A percentile compares a stretch with the other conserved stretches of the same genome.
Conservation (phyloP, 2,329 filamentous ascomycete species). For the Rhinocladiella mackenziei region DNA sequence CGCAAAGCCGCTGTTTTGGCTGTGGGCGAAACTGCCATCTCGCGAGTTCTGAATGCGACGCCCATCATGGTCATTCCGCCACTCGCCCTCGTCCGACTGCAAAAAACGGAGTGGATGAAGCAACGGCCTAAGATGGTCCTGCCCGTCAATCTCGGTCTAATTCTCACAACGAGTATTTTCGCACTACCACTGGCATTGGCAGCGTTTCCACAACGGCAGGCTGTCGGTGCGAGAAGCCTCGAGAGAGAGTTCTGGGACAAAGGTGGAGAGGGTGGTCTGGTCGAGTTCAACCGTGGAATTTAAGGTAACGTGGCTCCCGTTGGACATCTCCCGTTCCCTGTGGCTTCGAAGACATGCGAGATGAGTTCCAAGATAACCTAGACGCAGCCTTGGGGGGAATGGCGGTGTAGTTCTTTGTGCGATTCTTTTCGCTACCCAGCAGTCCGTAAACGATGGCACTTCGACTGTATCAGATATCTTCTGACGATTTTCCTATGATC, state of each 20-base stretch:
- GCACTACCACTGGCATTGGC: slow-evolving; percentile 85
- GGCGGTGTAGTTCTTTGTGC: no score
- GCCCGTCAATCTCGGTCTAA: slow-evolving; percentile 81
- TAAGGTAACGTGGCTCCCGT: no score
- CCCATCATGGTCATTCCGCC: slow-evolving; percentile 97
- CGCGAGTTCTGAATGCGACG: slow-evolving; percentile 85
- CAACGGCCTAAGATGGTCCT: slow-evolving; percentile 69
- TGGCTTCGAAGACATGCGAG: no score
- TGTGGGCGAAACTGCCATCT: slow-evolving; percentile 87
- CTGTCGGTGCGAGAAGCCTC: not conserved
- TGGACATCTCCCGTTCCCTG: no score
- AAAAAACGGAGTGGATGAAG: slow-evolving; percentile 78
- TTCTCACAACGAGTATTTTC: slow-evolving; percentile 79
- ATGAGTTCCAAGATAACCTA: no score
- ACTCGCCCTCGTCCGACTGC: slow-evolving; percentile 75
- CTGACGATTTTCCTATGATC: no score
- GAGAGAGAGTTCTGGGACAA: slow-evolving; percentile 44
- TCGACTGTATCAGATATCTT: no score
- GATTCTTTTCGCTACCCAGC: no score
- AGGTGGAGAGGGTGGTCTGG: slow-evolving; percentile 72
- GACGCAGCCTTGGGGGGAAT: no score
- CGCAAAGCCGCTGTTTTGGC: slow-evolving; percentile 83
- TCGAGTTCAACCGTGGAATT: slow-evolving; percentile 97
- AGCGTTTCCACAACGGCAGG: slow-evolving; percentile 86
- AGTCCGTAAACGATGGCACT: no score